Evolutionary conservation across 2,329 filamentous ascomycete species (phyloP), one percentile per base, ranked within the genome.

Genomic region (Byssoonygena ceratinophila): DNA sequence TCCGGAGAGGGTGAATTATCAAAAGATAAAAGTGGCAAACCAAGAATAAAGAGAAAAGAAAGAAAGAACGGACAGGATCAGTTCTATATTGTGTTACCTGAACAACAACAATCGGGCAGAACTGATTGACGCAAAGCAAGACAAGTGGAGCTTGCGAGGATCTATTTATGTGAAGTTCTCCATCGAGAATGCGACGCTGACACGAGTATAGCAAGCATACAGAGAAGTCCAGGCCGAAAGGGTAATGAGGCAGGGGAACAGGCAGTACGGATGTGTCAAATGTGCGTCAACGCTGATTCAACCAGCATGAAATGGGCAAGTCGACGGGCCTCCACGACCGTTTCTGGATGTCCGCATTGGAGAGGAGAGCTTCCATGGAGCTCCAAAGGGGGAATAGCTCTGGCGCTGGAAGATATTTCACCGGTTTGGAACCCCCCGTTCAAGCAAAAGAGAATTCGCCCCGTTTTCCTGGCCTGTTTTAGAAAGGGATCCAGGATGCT

Each of bases 201-300:
- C 9, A 12, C 23, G 14, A 12, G 23, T 16, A 31, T 8, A 22
- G 8, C 16, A 41, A 11, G 37, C 48, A 23, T 25, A 22, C 37
- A 18, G 25, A n/a, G 47, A n/a, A 22, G 29, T 27, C 22, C 23
- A 29, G 12, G 25, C 25, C 46, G 31, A 50, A 36, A 29, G 12
- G 37, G 36, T 14, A 41, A 44, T 34, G n/a, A 36, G 8, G 37
- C 34, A 25, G 25, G 34, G 34, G 34, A 27, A 4, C 9, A 3
- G 39, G 27, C 18, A 27, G 20, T 11, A 23, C 18, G 27, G 8
- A 43, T 31, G 49, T 51, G 41, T 51, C 49, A 51, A 51, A 22
- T 51, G 12, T 44, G 49, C 27, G n/a, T 40, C 46, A 49, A 49
- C 14, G n/a, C 16, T 49, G 46, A 49, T 51, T 51, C 49, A 51